Conservation (phyloP, 2,329 filamentous ascomycete species). For the Myriosclerotinia scirpicola region DNA sequence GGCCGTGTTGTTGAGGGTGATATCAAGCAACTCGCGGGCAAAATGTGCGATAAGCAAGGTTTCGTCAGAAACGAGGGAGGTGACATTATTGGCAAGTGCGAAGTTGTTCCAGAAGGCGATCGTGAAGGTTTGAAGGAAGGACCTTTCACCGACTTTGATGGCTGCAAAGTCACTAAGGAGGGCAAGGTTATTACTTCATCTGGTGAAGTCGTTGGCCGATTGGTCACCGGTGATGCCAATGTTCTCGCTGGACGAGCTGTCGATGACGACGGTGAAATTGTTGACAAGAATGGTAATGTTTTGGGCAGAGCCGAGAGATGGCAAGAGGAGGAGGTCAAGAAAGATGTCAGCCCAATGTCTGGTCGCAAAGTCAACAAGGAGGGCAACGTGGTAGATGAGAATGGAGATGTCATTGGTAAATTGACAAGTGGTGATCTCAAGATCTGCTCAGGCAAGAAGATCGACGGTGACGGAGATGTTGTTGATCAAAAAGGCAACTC, state of each 20-base stretch:
- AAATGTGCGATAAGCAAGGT: conserved; percentile 70
- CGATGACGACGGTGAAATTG: conserved; percentile 79
- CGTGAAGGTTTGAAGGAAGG: conserved; percentile 63
- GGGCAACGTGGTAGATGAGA: conserved; percentile 58
- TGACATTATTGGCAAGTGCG: conserved; percentile 65
- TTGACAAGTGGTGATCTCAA: conserved; percentile 66
- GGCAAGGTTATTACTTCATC: conserved; percentile 65
- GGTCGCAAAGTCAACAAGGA: conserved; percentile 58
- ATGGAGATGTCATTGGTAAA: conserved; percentile 63
- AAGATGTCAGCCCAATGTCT: conserved; percentile 52
- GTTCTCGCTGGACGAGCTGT: conserved; percentile 70
- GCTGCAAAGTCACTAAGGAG: conserved; percentile 66
- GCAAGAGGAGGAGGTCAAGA: conserved; percentile 54
- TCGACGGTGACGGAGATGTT: conserved; percentile 71
- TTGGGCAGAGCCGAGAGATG: conserved; percentile 60
- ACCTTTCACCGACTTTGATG: conserved; percentile 65
- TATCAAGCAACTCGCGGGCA: conserved; percentile 60
- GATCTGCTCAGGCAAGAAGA: conserved; percentile 65
- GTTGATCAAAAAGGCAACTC: conserved; percentile 66
- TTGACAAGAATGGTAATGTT: conserved; percentile 69
- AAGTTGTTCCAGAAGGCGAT: conserved; percentile 67
- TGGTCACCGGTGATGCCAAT: conserved; percentile 71
- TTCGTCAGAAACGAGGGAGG: conserved; percentile 73
- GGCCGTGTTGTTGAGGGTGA: conserved; percentile 69
- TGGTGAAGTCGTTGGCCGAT: conserved; percentile 70